Percentiles rank a stretch among this genome's conserved stretches.
Evolutionary conservation across 1,284 basidiomycete genomes (phyloP).

Genomic region (Dichomitus squalens): DNA sequence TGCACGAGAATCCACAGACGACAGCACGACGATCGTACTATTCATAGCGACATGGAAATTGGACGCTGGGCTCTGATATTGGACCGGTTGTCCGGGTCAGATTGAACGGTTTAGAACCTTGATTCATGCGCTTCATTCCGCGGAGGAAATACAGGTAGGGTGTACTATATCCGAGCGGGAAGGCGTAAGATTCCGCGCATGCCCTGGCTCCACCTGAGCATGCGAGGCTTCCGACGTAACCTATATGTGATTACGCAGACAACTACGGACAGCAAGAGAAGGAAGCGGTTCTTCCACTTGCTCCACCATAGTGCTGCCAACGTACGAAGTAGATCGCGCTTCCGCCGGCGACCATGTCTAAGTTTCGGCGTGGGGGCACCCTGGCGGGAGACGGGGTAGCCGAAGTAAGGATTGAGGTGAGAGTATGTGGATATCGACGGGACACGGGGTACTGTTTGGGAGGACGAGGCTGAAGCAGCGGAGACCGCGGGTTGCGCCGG

Average conservation of each 20-base stretch:
- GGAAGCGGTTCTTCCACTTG: conserved; percentile 54
- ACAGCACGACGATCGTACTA: too few relatives aligned
- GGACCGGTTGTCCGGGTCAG: not conserved
- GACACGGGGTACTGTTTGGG: conserved; percentile 9
- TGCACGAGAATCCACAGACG: too few relatives aligned
- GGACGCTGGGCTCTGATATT: not conserved
- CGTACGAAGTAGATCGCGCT: conserved; percentile 70
- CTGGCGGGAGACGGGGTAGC: conserved; percentile 62
- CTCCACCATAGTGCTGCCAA: conserved; percentile 67
- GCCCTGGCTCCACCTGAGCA: conserved; percentile 11
- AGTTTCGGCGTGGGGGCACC: conserved; percentile 39
- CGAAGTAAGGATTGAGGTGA: conserved; percentile 77
- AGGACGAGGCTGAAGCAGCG: not conserved
- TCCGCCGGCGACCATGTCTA: conserved; percentile 64
- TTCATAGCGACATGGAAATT: not conserved
- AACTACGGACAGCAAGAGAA: conserved; percentile 20
- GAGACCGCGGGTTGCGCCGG: conserved; percentile 1
- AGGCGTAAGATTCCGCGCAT: conserved; percentile 5
- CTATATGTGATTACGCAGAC: conserved; percentile 18
- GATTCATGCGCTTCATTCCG: not conserved
- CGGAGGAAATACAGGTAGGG: not conserved
- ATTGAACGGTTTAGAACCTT: not conserved
- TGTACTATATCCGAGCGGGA: not conserved
- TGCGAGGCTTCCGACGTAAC: conserved; percentile 8
- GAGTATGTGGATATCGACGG: conserved; percentile 53